Conservation (phyloP, 1,139 yeast genomes). For the Yamadazyma mexicana region DNA sequence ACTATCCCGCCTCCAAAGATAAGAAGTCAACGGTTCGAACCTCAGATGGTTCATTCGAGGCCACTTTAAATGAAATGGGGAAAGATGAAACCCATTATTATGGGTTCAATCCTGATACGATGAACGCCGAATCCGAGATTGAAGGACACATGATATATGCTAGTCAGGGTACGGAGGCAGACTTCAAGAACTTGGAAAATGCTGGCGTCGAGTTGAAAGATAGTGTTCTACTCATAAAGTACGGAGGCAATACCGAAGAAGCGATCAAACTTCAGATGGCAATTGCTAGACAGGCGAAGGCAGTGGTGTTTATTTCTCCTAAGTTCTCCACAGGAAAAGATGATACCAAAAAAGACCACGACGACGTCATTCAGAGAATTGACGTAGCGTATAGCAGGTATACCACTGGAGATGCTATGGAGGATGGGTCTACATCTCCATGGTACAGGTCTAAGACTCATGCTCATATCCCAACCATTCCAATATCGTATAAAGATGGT, state of each 20-base stretch:
- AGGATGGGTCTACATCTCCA: slow-evolving; percentile 33
- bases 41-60: slow-evolving; percentile 35
- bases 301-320: slow-evolving; percentile 37
- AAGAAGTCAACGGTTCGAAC: slow-evolving; percentile 31
- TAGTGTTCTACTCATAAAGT: slow-evolving; percentile 59
- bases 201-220: slow-evolving; percentile 36
- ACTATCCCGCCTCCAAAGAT: slow-evolving; percentile 43
- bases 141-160: slow-evolving; percentile 55
- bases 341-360: slow-evolving; percentile 37
- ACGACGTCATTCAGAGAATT: slow-evolving; percentile 57
- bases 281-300: slow-evolving; percentile 30
- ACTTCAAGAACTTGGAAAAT: slow-evolving; percentile 46
- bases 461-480: slow-evolving; percentile 73
- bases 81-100: slow-evolving; percentile 36
- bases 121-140: slow-evolving; percentile 45
- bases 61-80: slow-evolving; percentile 37
- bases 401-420: slow-evolving; percentile 75
- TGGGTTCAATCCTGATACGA: slow-evolving; percentile 71
- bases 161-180: slow-evolving; percentile 64
- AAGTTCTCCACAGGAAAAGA: slow-evolving; percentile 21
- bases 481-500: slow-evolving; percentile 75
- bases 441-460: slow-evolving; percentile 54
- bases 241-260: slow-evolving; percentile 51
- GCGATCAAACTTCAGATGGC: slow-evolving; percentile 39
- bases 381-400: slow-evolving; percentile 66